These are phyloP conservation scores for Rhododendron ovatum DNA, from an alignment of 148 eudicot genomes.

Conservation along the genomic window DNA sequence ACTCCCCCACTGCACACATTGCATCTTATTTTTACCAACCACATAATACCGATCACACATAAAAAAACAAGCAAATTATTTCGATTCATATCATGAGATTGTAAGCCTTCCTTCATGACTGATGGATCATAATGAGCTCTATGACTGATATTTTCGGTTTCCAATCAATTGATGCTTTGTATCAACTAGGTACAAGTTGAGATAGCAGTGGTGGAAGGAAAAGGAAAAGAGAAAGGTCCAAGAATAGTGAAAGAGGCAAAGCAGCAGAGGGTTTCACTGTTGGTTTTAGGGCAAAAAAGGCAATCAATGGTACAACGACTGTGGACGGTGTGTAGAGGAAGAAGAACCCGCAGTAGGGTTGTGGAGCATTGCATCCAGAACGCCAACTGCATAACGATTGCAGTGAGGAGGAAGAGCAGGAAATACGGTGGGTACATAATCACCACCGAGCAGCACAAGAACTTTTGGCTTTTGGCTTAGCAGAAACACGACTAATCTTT, in stretches of 20 bases:
- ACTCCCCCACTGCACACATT: no score
- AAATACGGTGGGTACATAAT: slow-evolving; percentile 76
- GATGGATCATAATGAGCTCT: not conserved
- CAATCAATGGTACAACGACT: slow-evolving; percentile 49
- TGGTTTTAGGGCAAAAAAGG: slow-evolving; percentile 61
- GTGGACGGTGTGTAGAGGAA: slow-evolving; percentile 37
- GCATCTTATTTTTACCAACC: not conserved
- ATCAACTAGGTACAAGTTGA: slow-evolving; percentile 62
- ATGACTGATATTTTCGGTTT: not conserved
- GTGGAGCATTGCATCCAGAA: slow-evolving; percentile 78
- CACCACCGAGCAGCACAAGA: slow-evolving; percentile 73
- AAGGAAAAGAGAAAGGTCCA: slow-evolving; percentile 66
- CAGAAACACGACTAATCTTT: not conserved
- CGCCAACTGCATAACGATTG: slow-evolving; percentile 66
- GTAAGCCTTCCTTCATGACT: no score
- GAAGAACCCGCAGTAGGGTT: slow-evolving; percentile 23
- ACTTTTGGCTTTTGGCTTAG: slow-evolving; percentile 84
- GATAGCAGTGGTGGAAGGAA: slow-evolving; percentile 45
- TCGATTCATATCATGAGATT: not conserved
- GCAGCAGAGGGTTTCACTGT: slow-evolving; percentile 37
- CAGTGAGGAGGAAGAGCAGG: slow-evolving; percentile 64
- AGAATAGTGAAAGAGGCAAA: slow-evolving; percentile 62
- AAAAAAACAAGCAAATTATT: not conserved
- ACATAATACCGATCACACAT: not conserved
- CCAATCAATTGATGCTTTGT: not conserved